These are phyloP conservation scores for Singerocomus rubriflavus DNA, from an alignment of 1,284 basidiomycete species.

Conservation along the genomic window DNA sequence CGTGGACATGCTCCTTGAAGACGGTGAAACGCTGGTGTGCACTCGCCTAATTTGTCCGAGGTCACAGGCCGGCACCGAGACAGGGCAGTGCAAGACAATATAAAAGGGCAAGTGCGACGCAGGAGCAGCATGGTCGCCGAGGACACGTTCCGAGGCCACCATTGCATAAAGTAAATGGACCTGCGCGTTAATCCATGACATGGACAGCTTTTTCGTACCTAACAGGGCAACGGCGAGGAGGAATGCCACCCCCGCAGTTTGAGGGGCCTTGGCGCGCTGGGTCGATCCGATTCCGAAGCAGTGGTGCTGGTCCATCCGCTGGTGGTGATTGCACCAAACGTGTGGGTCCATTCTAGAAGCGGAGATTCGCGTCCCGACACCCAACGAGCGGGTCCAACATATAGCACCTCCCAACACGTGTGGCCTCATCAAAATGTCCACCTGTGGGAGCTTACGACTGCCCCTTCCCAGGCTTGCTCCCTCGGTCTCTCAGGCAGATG, in stretches of 20 bases:
- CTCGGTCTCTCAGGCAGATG: slow-evolving; percentile 15
- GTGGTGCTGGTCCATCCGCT: neutral
- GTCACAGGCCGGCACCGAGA: slow-evolving; percentile 28
- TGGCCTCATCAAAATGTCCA: slow-evolving; percentile 12
- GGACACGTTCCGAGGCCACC: slow-evolving; percentile 13
- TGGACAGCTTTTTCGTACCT: slow-evolving; percentile 4
- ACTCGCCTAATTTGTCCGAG: slow-evolving; percentile 11
- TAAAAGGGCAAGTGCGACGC: slow-evolving; percentile 8
- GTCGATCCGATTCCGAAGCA: slow-evolving; percentile 28
- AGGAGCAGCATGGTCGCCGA: slow-evolving; percentile 2
- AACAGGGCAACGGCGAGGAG: slow-evolving; percentile 10
- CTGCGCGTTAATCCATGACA: slow-evolving; percentile 16
- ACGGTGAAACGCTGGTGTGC: slow-evolving; percentile 13
- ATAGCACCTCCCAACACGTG: slow-evolving; percentile 25
- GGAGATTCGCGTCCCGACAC: slow-evolving; percentile 26
- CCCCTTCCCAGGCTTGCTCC: slow-evolving; percentile 12
- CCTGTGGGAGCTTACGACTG: slow-evolving; percentile 21
- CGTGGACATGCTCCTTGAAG: slow-evolving; percentile 8
- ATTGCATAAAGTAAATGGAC: slow-evolving; percentile 21
- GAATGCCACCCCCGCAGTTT: slow-evolving; percentile 32
- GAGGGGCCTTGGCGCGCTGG: slow-evolving; percentile 17
- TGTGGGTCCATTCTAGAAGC: slow-evolving; percentile 24
- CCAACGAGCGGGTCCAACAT: slow-evolving; percentile 10
- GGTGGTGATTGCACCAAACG: slow-evolving; percentile 9
- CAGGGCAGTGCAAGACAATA: slow-evolving; percentile 6